These are phyloP conservation scores for Coemansia sp. DNA, from an alignment of 192 early-diverging fungal species.

Conservation along the genomic window DNA sequence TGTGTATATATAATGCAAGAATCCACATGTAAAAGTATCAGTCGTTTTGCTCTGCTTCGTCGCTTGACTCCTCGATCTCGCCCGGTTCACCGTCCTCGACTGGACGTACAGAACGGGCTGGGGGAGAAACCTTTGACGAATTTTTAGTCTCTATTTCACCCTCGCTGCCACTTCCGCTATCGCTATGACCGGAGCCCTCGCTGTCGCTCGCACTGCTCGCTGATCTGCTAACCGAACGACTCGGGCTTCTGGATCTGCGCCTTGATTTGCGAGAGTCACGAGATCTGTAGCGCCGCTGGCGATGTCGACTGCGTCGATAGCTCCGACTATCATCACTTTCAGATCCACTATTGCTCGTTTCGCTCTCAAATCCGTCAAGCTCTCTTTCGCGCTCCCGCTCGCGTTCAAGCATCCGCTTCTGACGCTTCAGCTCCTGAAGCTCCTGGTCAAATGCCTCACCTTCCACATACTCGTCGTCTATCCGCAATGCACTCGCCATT, in stretches of 20 bases:
- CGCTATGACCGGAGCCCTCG: slow-evolving; percentile 1
- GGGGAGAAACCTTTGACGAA: neutral
- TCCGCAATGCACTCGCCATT: slow-evolving; percentile 66
- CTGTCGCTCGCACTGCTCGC: slow-evolving; percentile 5
- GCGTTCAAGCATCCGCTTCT: slow-evolving; percentile 23
- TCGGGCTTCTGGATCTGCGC: slow-evolving; percentile 2
- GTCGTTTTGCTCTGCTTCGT: neutral
- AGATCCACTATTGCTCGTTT: neutral
- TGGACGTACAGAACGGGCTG: neutral
- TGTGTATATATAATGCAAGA: neutral
- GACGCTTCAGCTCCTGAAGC: slow-evolving; percentile 59
- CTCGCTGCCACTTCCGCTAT: neutral
- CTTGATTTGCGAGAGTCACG: neutral
- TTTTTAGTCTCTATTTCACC: neutral
- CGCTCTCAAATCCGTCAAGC: neutral
- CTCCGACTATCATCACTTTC: neutral
- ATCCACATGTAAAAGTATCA: no score
- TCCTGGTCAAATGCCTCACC: slow-evolving; percentile 69
- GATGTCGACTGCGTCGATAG: no score
- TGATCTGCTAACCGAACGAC: slow-evolving; percentile 5
- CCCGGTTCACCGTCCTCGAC: slow-evolving; percentile 49
- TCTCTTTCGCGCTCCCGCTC: slow-evolving; percentile 17
- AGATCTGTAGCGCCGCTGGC: slow-evolving; percentile 1
- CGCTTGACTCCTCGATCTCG: slow-evolving; percentile 36
- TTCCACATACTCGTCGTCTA: slow-evolving; percentile 63